Conservation (phyloP, 208 protist species). For the Endotrypanum monterogeii region DNA sequence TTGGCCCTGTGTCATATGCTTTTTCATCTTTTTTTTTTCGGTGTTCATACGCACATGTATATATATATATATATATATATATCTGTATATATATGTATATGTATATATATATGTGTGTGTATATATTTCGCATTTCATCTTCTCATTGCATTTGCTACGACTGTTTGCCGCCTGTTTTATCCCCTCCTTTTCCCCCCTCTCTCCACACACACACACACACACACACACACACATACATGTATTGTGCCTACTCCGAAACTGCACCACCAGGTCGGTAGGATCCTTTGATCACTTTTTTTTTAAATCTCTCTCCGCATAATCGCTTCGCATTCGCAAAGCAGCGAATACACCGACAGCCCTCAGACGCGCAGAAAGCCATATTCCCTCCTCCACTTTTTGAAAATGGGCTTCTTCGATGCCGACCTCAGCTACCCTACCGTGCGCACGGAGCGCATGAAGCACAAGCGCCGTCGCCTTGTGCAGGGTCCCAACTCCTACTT, state of each 20-base stretch:
- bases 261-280: neutral
- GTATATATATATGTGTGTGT: too few species aligned
- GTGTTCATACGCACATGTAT: too few species aligned
- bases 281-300: neutral
- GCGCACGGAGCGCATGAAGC: slow-evolving; percentile 94
- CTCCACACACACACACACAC: neutral
- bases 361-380: neutral
- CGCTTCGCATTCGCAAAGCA: neutral
- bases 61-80: too few species aligned
- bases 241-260: neutral
- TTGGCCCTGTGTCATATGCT: too few species aligned
- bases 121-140: too few species aligned
- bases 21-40: too few species aligned
- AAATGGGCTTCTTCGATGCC: slow-evolving; percentile 93
- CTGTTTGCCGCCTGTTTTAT: too few species aligned
- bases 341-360: too few species aligned
- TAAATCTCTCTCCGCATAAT: too few species aligned
- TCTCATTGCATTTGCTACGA: too few species aligned
- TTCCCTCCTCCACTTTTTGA: slow-evolving; percentile 5
- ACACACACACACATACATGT: neutral
- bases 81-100: too few species aligned
- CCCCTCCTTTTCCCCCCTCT: neutral
- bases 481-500: slow-evolving; percentile 99
- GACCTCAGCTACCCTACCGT: slow-evolving; percentile 98
- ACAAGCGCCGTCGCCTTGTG: slow-evolving; percentile 99